phyloP scores from a whole-genome alignment of 257 asterid genomes.

The Misopates orontium region DNA sequence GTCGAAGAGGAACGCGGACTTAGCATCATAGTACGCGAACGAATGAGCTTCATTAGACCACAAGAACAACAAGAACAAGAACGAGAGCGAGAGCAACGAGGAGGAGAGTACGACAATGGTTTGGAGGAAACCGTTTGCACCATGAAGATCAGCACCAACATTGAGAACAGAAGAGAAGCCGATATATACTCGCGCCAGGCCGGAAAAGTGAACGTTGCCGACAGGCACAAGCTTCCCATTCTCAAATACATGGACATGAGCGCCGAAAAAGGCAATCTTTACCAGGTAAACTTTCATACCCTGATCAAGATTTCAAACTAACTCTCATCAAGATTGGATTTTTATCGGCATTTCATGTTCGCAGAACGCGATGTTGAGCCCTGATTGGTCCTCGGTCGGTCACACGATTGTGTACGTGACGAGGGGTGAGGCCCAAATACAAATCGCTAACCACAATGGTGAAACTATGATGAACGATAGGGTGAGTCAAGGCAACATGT shows the following conservation, averaged over 20 bases:
- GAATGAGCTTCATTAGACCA: conserved; percentile 48
- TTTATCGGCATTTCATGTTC: too few species aligned
- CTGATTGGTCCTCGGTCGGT: conserved; percentile 52
- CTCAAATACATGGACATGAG: conserved; percentile 68
- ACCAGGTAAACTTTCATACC: conserved; percentile 57
- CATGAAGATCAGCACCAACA: conserved; percentile 46
- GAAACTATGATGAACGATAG: conserved; percentile 54
- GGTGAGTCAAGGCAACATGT: conserved; percentile 60
- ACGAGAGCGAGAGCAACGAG: not conserved
- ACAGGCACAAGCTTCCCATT: conserved; percentile 58
- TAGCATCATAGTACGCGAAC: conserved; percentile 43
- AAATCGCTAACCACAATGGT: conserved; percentile 52
- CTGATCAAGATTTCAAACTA: not conserved
- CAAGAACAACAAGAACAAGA: conserved; percentile 30
- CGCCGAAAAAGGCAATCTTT: conserved; percentile 57
- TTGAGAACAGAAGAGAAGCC: conserved; percentile 43
- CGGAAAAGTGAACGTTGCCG: conserved; percentile 56
- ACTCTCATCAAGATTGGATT: not conserved
- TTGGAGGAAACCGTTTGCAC: conserved; percentile 55
- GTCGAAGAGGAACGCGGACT: conserved; percentile 50
- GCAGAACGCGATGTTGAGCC: conserved; percentile 58
- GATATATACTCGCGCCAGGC: conserved; percentile 64
- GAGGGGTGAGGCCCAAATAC: conserved; percentile 58
- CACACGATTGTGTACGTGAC: conserved; percentile 63
- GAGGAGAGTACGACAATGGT: conserved; percentile 31